A percentile compares a stretch with the other conserved stretches of the same genome.
These are phyloP conservation scores for Eucalyptus regnans DNA, from an alignment of 345 rosid species.

Conservation along the genomic window DNA sequence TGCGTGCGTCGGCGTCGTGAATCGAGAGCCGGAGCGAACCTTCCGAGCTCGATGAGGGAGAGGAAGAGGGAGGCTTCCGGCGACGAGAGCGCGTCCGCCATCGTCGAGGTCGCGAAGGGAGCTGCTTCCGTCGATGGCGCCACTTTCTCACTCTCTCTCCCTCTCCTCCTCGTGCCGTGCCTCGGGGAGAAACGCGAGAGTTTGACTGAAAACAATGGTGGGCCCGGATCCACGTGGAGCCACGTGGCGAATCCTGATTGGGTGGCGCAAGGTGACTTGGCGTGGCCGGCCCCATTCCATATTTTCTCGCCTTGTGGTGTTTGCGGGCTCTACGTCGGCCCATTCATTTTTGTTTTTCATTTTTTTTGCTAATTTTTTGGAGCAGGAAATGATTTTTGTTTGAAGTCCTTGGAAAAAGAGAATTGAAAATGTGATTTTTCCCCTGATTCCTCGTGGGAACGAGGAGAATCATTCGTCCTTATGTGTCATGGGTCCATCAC, in stretches of 20 bases:
- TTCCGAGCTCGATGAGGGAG: conserved; percentile 27
- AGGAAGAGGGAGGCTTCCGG: conserved; percentile 26
- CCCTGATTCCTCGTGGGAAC: not conserved
- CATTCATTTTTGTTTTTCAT: not conserved
- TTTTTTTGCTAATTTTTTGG: not conserved
- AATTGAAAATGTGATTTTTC: not conserved
- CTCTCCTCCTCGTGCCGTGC: too few species aligned
- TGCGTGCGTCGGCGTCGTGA: not conserved
- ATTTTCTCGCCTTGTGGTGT: too few species aligned
- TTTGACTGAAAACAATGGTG: too few species aligned
- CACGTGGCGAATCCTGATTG: too few species aligned
- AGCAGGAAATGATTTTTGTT: not conserved
- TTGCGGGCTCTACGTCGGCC: not conserved
- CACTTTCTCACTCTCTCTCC: not conserved
- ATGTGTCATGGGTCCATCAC: not conserved
- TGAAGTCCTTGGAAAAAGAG: too few species aligned
- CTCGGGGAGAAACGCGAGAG: too few species aligned
- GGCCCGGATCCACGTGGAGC: too few species aligned
- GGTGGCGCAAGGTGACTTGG: too few species aligned
- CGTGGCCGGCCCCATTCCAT: too few species aligned
- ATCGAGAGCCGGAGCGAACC: conserved; percentile 10
- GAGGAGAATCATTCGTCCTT: not conserved
- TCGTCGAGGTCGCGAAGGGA: not conserved
- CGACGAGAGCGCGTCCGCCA: conserved; percentile 1
- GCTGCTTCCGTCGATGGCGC: not conserved